Percentiles rank a stretch among this genome's conserved stretches.
Conservation (phyloP, 2,329 filamentous ascomycete genomes). For the Xenosphaeropsis pyriputrescens region DNA sequence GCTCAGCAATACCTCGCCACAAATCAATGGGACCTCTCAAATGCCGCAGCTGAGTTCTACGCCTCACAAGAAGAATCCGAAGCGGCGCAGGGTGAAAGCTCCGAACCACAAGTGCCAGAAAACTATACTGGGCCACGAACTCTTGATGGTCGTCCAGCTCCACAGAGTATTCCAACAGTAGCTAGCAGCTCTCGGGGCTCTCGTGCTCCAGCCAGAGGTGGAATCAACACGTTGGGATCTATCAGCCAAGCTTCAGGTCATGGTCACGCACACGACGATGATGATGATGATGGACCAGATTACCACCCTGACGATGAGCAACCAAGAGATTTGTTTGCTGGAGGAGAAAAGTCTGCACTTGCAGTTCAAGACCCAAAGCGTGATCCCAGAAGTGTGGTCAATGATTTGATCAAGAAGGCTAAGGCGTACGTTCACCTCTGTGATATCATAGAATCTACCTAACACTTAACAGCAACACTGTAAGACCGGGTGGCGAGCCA, state of each 20-base stretch:
- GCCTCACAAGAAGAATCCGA: slow-evolving; percentile 37
- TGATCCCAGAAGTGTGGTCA: slow-evolving; percentile 40
- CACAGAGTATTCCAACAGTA: slow-evolving; percentile 18
- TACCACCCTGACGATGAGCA: slow-evolving; percentile 39
- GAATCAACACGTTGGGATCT: slow-evolving; percentile 45
- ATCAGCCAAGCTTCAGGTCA: slow-evolving; percentile 17
- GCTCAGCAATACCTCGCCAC: slow-evolving; percentile 51
- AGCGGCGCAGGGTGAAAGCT: slow-evolving; percentile 26
- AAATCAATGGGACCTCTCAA: slow-evolving; percentile 50
- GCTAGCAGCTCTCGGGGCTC: slow-evolving; percentile 10
- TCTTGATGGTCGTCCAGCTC: slow-evolving; percentile 46
- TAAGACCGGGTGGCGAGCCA: slow-evolving; percentile 37
- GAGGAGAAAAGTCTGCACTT: slow-evolving; percentile 69
- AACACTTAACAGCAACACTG: slow-evolving; percentile 35
- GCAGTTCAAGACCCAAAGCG: slow-evolving; percentile 49
- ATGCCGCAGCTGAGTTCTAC: slow-evolving; percentile 48
- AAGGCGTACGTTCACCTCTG: slow-evolving; percentile 29
- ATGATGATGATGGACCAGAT: slow-evolving; percentile 31
- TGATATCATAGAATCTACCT: slow-evolving; percentile 1
- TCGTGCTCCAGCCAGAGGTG: slow-evolving; percentile 18
- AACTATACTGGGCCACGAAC: slow-evolving; percentile 46
- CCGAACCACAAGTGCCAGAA: slow-evolving; percentile 19
- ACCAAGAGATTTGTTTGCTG: slow-evolving; percentile 60
- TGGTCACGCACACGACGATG: slow-evolving; percentile 36
- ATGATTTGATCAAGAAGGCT: slow-evolving; percentile 50